Evolutionary conservation across 75 land plant genomes (phyloP), one percentile per base, ranked within the genome.

Genomic region (Isoetes taiwanensis): DNA sequence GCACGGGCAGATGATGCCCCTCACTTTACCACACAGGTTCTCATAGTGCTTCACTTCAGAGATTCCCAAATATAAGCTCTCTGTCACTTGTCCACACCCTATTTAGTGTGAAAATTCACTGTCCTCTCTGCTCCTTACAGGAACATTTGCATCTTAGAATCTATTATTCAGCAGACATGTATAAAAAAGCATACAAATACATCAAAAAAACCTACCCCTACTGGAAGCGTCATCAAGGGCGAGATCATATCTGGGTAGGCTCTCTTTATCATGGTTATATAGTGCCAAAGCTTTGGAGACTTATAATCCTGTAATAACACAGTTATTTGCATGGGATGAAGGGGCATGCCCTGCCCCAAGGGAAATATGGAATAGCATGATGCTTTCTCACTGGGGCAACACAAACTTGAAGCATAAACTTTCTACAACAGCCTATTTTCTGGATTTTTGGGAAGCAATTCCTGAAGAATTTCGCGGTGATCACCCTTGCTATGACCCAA

Each of bases 281-380:
- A n/a, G n/a, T n/a, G n/a, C n/a, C n/a, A n/a, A n/a, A n/a, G n/a
- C n/a, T n/a, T n/a, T n/a, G n/a, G n/a, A n/a, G n/a, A n/a, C n/a
- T n/a, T n/a, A n/a, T n/a, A 17, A 28, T 60, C 3, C 1, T 27
- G 52, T 14, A 8, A 55, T 21, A 57, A 27, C 16, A n/a, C 85
- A 91, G 97, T 75, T 64, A 43, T 91, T 91, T 75, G 66, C 95
- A 50, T 91, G 97, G 97, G 97, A 91, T 81, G 97, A 91, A 75
- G 97, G 97, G 63, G 97, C 97, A 62, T 91, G 97, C 65, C 78
- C 82, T 61, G 97, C 97, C 17, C 97, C 97, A 3, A 91, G 83
- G 63, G 97, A 91, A 76, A 91, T 91, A 30, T 87, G 97, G 97
- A 81, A 77, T 35, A 83, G 97, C 67, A 83, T 71, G 76, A 83